A percentile compares a stretch with the other conserved stretches of the same genome.
Conservation (phyloP, 2,329 filamentous ascomycete species). For the Pyrenochaeta sp. region DNA sequence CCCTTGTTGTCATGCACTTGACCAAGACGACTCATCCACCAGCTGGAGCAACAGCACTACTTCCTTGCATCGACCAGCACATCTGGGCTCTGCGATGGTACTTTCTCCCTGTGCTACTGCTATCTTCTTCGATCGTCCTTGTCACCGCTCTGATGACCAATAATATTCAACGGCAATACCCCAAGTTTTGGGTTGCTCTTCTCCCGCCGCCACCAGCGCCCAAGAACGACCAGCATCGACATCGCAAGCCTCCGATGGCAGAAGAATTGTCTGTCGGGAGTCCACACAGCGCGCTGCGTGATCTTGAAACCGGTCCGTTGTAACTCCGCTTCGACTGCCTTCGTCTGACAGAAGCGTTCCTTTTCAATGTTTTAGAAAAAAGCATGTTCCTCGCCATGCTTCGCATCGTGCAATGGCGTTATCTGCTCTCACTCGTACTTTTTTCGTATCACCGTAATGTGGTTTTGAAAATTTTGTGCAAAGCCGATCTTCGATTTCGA, state of each 20-base stretch:
- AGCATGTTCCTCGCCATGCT: not conserved
- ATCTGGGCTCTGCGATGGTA: constrained; percentile 55
- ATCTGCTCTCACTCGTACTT: too few species aligned
- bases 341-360: not conserved
- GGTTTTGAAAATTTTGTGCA: too few species aligned
- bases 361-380: not conserved
- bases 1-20: constrained; percentile 56
- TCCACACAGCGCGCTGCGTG: constrained; percentile 18
- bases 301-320: constrained; percentile 28
- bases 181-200: constrained; percentile 56
- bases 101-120: constrained; percentile 52
- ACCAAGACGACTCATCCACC: constrained; percentile 59
- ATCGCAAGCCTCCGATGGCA: constrained; percentile 10
- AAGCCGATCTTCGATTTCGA: too few species aligned
- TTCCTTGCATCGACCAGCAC: constrained; percentile 51
- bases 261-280: constrained; percentile 20
- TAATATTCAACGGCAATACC: constrained; percentile 56
- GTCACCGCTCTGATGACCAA: constrained; percentile 53
- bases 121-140: constrained; percentile 52
- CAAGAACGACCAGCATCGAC: constrained; percentile 14
- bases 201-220: constrained; percentile 29
- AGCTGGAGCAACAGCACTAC: constrained; percentile 56
- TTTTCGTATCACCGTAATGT: too few species aligned
- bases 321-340: not conserved
- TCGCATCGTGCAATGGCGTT: not conserved